phyloP scores from a whole-genome alignment of 2,329 filamentous ascomycete species.

The Alternaria atra region DNA sequence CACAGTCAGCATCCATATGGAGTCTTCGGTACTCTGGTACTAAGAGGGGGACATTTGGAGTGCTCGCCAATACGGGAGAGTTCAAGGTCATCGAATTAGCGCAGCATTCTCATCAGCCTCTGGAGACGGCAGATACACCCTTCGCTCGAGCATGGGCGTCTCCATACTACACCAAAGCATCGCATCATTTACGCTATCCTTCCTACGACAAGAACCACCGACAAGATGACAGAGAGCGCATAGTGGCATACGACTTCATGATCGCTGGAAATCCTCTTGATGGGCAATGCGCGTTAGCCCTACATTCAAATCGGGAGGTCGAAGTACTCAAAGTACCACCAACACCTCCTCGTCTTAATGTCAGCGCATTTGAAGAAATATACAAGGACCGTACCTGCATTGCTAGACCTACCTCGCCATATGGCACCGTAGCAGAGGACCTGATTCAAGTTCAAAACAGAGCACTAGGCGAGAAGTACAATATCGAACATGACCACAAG shows the following conservation, averaged over 20 bases:
- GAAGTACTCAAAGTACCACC: constrained; percentile 59
- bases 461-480: constrained; percentile 39
- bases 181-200: constrained; percentile 55
- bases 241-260: constrained; percentile 70
- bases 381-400: constrained; percentile 46
- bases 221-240: constrained; percentile 57
- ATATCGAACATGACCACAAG: constrained; percentile 31
- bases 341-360: constrained; percentile 52
- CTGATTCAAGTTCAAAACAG: constrained; percentile 44
- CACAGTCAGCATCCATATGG: constrained; percentile 64
- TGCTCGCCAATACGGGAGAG: constrained; percentile 67
- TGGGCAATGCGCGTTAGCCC: constrained; percentile 62
- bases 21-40: constrained; percentile 69
- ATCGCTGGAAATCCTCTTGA: constrained; percentile 54
- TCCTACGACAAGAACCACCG: constrained; percentile 57
- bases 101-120: constrained; percentile 56
- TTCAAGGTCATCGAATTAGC: constrained; percentile 65
- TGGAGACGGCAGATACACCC: constrained; percentile 29
- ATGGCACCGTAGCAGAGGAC: constrained; percentile 48
- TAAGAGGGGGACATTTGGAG: constrained; percentile 65
- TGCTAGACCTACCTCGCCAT: constrained; percentile 38
- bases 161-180: constrained; percentile 56
- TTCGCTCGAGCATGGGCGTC: constrained; percentile 50
- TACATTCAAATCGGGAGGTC: constrained; percentile 62
- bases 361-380: constrained; percentile 57